Evolutionary conservation across 768 basidiomycete species (phyloP).

Genomic region (Phaffia australis): DNA sequence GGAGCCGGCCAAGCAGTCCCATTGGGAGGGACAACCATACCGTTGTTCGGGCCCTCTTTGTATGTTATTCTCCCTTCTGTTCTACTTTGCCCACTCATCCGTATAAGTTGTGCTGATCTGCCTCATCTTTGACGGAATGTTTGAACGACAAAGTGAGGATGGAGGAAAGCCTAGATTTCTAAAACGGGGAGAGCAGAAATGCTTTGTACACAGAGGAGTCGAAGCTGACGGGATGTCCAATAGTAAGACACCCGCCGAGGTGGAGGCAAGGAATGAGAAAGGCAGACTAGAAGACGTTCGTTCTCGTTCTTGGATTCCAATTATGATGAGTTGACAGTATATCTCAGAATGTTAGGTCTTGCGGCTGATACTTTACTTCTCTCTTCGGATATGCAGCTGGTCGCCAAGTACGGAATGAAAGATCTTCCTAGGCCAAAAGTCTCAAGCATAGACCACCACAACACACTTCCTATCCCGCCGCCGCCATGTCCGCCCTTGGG

Average conservation of each 20-base stretch:
- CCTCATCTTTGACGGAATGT: too few relatives aligned
- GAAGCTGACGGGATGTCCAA: constrained; percentile 80
- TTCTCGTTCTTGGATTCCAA: background rate
- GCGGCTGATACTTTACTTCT: background rate
- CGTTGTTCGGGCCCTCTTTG: constrained; percentile 83
- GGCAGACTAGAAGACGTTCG: constrained; percentile 80
- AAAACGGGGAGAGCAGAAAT: constrained; percentile 78
- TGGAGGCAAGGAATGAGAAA: constrained; percentile 89
- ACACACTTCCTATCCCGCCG: too few relatives aligned
- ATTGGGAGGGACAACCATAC: constrained; percentile 83
- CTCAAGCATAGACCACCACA: too few relatives aligned
- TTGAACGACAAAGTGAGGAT: too few relatives aligned
- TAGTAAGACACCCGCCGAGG: constrained; percentile 58
- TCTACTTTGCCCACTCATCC: background rate
- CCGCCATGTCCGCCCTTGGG: too few relatives aligned
- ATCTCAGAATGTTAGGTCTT: background rate
- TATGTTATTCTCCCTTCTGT: constrained; percentile 8
- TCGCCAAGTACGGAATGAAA: constrained; percentile 92
- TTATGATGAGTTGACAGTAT: background rate
- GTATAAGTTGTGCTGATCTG: background rate
- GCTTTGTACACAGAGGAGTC: constrained; percentile 67
- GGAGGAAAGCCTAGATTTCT: constrained; percentile 52
- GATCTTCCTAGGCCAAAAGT: constrained; percentile 54
- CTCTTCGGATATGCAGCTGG: constrained; percentile 35
- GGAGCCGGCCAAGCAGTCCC: constrained; percentile 67